Base-by-base conservation (phyloP, 768 basidiomycete genomes). In the Sarcodon aspratus region DNA sequence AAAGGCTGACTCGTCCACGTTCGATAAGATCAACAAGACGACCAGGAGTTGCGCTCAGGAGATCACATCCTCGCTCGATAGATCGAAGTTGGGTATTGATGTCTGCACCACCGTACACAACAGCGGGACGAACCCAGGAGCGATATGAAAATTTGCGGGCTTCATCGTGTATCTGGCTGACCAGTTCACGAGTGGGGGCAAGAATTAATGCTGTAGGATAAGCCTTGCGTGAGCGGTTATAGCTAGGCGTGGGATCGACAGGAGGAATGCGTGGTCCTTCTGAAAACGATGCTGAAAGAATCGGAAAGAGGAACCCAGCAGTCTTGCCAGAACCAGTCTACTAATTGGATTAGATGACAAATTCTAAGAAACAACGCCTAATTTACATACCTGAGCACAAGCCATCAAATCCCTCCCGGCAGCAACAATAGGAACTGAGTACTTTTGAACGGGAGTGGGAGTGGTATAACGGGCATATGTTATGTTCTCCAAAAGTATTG, bases 261-360 rank as follows among this genome's bases (percentile, higher is more conserved):
- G 90, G 84, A 53, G 84, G 79, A 11, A 81, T 59, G 52, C 74
- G 69, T 53, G 96, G 96, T 33, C 96, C 96, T 54, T 75, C 71
- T 40, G 76, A 54, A 70, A 96, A 99, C 36, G 90, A 85, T 13
- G 93, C 85, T 33, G 93, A 96, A 54, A 99, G 79, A 62, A 99
- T 98, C 49, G 96, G 96, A 78, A 99, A 99, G 54, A 99, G 78
- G 79, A 99, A 99, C 61, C 96, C 96, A 57, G 79, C 96, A 36
- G 96, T 98, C 74, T 98, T 99, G 53, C 96, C 96, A 66, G 96
- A 99, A 72, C 96, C 96, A 59, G 96, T 99, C 87, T 98, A 71
- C 15, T 45, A n/a, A 35, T 50, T 46, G 50, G 36, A 50, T 50
- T 54, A 44, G 44, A 62, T 36, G 66, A 56, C 44, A 15, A 46